Evolutionary conservation across 495 filamentous ascomycete species (phyloP), one percentile per base, ranked within the genome.

Genomic region (Penicillium lividum): DNA sequence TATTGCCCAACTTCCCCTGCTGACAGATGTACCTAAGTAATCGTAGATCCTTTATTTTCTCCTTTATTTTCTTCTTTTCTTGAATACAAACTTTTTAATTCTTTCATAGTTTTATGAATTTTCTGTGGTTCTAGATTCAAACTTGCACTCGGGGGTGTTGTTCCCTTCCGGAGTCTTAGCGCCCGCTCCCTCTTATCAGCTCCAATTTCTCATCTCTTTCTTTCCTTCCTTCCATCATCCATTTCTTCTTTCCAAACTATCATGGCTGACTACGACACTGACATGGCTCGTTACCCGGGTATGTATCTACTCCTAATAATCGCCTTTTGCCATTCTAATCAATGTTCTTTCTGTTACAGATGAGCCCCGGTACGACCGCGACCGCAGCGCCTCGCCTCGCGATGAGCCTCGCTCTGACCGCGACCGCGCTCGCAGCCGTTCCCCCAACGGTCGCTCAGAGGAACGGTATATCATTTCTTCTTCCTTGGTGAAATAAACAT

Each of bases 361-460:
- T 66, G 91, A 91, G 67, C 85, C 89, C 66, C 88, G 89, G 64
- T 93, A 90, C 67, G 89, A 92, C 57, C 90, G 88, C 71, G 86
- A 93, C 59, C 90, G 94, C 71, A 96, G 92, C 79, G 92, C 93
- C 59, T 98, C 95, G 68, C 94, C 94, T 68, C 90, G 91, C 70
- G 85, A 85, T 57, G 78, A 84, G 61, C 81, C 82, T 62, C 88
- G 88, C 62, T 89, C 86, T 58, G 85, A 82, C 57, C 87, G 86
- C 60, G 86, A 82, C 57, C 88, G 89, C 69, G 86, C 87, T 65
- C 86, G 89, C 63, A 92, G 88, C 71, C 84, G 87, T 62, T 93
- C 89, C 44, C 89, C 89, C 28, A 84, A 83, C 59, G 86, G 80
- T 64, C 84, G 84, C 56, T 76, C 83, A 56, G 83, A 86, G 61